Conservation (phyloP, 1,284 basidiomycete genomes). For the Irpex lacteus region DNA sequence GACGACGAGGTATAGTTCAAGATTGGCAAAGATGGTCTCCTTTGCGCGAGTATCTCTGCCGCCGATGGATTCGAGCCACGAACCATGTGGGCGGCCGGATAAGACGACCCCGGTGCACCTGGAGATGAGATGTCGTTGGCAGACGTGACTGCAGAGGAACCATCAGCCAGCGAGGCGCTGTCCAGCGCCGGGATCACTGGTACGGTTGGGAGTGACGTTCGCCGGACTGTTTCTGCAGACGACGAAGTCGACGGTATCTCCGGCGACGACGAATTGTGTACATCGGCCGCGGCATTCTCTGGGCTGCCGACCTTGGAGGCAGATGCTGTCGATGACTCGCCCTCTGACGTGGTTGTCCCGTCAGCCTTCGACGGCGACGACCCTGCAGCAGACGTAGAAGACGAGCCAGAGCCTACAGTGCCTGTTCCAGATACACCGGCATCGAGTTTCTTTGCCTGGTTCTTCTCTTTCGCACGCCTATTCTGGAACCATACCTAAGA, state of each 20-base stretch:
- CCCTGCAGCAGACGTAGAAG: not conserved
- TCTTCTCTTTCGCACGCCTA: constrained; percentile 11
- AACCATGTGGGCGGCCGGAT: not conserved
- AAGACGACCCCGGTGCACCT: not conserved
- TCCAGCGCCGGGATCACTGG: not conserved
- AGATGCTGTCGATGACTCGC: not conserved
- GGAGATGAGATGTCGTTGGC: not conserved
- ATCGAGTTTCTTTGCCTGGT: constrained; percentile 4
- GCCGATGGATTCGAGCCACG: constrained; percentile 1
- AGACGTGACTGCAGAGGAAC: not conserved
- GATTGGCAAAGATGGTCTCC: constrained; percentile 16
- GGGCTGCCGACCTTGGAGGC: not conserved
- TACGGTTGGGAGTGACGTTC: not conserved
- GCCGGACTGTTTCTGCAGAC: not conserved
- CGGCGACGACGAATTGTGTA: not conserved
- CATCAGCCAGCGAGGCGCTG: not conserved
- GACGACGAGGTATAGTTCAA: constrained; percentile 6
- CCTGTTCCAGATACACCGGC: not conserved
- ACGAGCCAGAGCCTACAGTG: not conserved
- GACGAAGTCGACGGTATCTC: not conserved
- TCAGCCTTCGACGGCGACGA: not conserved
- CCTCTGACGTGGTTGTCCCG: not conserved
- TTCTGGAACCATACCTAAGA: constrained; percentile 13
- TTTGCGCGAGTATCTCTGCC: constrained; percentile 9
- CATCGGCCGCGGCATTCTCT: not conserved